phyloP scores from a whole-genome alignment of 306 rosid genomes.

The Prunus campanulata region DNA sequence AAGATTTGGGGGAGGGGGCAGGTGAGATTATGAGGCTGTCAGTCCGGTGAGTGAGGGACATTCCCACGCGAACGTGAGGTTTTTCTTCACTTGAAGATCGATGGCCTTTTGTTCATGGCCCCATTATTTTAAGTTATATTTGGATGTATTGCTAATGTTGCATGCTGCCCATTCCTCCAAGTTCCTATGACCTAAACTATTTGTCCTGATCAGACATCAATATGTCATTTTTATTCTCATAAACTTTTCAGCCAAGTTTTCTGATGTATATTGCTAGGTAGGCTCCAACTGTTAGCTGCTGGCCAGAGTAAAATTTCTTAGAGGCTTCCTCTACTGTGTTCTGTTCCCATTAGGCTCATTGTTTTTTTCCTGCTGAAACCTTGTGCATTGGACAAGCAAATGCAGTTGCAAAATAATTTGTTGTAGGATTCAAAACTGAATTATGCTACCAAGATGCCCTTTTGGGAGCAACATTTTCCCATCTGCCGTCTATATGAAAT shows the following conservation, averaged over 20 bases:
- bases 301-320: too few species aligned
- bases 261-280: background rate
- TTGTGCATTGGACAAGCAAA: background rate
- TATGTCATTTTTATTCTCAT: background rate
- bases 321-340: too few species aligned
- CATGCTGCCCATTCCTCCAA: conserved; percentile 39
- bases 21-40: conserved; percentile 40
- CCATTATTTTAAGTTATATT: background rate
- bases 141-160: background rate
- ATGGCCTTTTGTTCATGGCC: background rate
- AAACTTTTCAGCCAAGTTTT: background rate
- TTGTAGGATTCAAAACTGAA: background rate
- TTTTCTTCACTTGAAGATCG: background rate
- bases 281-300: conserved; percentile 7
- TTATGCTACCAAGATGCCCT: background rate
- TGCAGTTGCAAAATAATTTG: background rate
- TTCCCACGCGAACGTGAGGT: conserved; percentile 36
- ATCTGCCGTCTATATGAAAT: background rate
- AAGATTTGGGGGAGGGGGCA: conserved; percentile 47
- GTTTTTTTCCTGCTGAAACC: background rate
- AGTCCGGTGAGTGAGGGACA: conserved; percentile 56
- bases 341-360: too few species aligned
- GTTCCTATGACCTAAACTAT: background rate
- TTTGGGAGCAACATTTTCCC: background rate
- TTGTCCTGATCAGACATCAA: conserved; percentile 3